A percentile compares a stretch with the other conserved stretches of the same genome.
phyloP scores from a whole-genome alignment of 345 rosid genomes.

The Gossypium sturtianum region DNA sequence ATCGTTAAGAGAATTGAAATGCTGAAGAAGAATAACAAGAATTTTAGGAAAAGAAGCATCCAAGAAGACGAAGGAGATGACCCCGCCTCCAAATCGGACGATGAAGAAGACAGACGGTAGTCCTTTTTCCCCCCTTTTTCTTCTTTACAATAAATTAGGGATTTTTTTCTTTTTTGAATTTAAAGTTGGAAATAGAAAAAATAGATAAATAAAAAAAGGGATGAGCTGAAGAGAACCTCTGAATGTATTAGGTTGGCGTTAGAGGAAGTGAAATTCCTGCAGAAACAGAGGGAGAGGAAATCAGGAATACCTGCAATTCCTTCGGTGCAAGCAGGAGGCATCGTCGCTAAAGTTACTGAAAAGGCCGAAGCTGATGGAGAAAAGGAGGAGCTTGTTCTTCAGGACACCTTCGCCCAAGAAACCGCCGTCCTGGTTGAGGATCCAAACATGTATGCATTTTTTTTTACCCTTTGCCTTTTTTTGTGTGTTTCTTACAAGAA shows the following conservation, averaged over 20 bases:
- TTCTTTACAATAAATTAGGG: not conserved
- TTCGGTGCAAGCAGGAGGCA: constrained; percentile 31
- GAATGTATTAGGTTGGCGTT: constrained; percentile 47
- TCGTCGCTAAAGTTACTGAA: constrained; percentile 39
- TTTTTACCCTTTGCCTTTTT: not conserved
- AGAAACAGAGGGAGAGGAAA: constrained; percentile 88
- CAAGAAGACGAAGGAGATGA: constrained; percentile 49
- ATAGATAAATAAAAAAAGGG: too few species aligned
- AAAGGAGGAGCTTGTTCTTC: constrained; percentile 93
- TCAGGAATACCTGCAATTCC: constrained; percentile 64
- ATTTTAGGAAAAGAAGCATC: constrained; percentile 64
- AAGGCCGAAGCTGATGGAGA: constrained; percentile 80
- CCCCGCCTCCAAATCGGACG: constrained; percentile 32
- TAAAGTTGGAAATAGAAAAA: not conserved
- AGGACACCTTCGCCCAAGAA: constrained; percentile 97
- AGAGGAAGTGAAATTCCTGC: constrained; percentile 93
- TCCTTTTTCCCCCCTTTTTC: not conserved
- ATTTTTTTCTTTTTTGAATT: not conserved
- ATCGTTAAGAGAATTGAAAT: not conserved
- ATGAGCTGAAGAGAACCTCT: not conserved
- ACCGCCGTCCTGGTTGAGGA: constrained; percentile 94
- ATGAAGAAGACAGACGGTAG: constrained; percentile 77
- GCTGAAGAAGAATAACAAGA: constrained; percentile 33
- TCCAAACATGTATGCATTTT: constrained; percentile 62
- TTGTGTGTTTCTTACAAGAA: not conserved